These are phyloP conservation scores for Juglanconis juglandina DNA, from an alignment of 2,329 filamentous ascomycete species.

Conservation along the genomic window DNA sequence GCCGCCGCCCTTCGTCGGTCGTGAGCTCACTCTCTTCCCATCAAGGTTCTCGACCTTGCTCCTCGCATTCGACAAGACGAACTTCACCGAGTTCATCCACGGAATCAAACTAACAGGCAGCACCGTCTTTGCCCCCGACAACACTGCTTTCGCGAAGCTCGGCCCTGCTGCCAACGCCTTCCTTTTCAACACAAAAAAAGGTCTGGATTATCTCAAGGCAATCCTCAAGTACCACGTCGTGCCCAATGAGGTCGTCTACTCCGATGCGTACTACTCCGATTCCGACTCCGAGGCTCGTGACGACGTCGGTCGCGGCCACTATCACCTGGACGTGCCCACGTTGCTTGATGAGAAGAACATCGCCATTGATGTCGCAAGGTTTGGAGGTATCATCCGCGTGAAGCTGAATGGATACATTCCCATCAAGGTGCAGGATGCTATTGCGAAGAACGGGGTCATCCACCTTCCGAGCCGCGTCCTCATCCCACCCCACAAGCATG, in stretches of 20 bases:
- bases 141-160: slow-evolving; percentile 74
- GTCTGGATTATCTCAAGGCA: slow-evolving; percentile 72
- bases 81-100: slow-evolving; percentile 60
- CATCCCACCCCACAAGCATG: slow-evolving; percentile 65
- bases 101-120: slow-evolving; percentile 55
- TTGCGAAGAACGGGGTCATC: slow-evolving; percentile 77
- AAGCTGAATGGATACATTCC: slow-evolving; percentile 70
- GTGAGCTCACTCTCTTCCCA: slow-evolving; percentile 62
- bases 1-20: slow-evolving; percentile 64
- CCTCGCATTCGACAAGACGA: slow-evolving; percentile 71
- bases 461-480: slow-evolving; percentile 72
- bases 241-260: slow-evolving; percentile 73
- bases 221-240: slow-evolving; percentile 78
- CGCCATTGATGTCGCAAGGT: slow-evolving; percentile 67
- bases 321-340: slow-evolving; percentile 70
- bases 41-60: slow-evolving; percentile 74
- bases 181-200: slow-evolving; percentile 72
- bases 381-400: slow-evolving; percentile 66
- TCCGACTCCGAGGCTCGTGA: slow-evolving; percentile 35
- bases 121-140: slow-evolving; percentile 78
- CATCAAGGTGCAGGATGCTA: slow-evolving; percentile 65
- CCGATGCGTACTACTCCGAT: slow-evolving; percentile 69
- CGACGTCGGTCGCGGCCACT: slow-evolving; percentile 44
- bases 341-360: slow-evolving; percentile 64
- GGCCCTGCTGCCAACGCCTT: slow-evolving; percentile 74